Base-by-base conservation (phyloP, 148 eudicot species). In the Rhododendron ovatum region DNA sequence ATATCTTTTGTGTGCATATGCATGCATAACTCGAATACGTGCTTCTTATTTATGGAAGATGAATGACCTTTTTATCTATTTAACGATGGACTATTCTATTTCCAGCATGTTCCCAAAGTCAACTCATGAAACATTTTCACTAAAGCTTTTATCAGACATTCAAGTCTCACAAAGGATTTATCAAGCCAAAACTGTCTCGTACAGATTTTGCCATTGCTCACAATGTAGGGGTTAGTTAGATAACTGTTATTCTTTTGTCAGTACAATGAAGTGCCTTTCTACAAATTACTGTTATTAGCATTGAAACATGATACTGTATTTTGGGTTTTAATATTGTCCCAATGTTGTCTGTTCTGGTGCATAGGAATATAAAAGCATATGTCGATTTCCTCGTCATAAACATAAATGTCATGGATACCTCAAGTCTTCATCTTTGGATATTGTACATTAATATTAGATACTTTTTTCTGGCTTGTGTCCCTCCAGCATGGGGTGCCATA, bases 21-120 rank as follows among this genome's bases (percentile, higher is more conserved):
- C 57, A 83, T 67, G 39, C 9, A 37, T 41, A 1, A 61, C 33
- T 59, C 2, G 48, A 37, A 39, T n/a, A 11, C 11, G 5, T 37
- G 78, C 18, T n/a, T 65, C n/a, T 83, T 83, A 45, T 83, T 80
- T 65, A 24, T 22, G 10, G 9, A 30, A 22, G 15, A 22, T 83
- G 53, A 71, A 51, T 81, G 50, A 33, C 55, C 37, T 85, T 83
- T 22, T 22, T 22, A 35, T 84, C 82, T 69, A 59, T 28, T 82
- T 81, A 28, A 39, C 57, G 7, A 69, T 50, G 80, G 73, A 82
- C 71, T 88, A 28, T 88, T 88, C 37, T 88, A 35, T 84, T 88
- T 89, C 75, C 98, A 97, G 99, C 87, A 97, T 97, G 99, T 97
- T 97, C 88, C 99, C 99, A 75, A 97, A 94, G 90, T 95, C 99